Evolutionary conservation across 768 basidiomycete species (phyloP).

Genomic region (Harrya chromipes): DNA sequence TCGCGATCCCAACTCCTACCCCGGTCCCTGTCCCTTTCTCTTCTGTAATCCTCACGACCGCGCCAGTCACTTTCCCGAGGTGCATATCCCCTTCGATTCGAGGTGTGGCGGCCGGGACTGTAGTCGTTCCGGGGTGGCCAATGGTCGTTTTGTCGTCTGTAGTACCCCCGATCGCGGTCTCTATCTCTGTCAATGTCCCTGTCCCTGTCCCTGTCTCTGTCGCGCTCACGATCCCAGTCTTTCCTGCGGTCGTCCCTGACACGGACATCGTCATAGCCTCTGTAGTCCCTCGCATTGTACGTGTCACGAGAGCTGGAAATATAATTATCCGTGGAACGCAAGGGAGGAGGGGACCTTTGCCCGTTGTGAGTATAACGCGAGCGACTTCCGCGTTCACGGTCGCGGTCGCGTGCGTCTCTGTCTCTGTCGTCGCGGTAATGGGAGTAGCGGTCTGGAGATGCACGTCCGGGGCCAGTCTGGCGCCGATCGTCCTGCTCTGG

Average conservation of each 20-base stretch:
- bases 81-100: constrained; percentile 14
- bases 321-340: constrained; percentile 19
- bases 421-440: constrained; percentile 26
- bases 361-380: constrained; percentile 14
- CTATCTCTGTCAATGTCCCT: constrained; percentile 16
- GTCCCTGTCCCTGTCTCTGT: constrained; percentile 14
- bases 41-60: constrained; percentile 22
- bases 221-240: constrained; percentile 25
- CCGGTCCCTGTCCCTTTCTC: constrained; percentile 19
- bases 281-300: constrained; percentile 19
- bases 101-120: constrained; percentile 11
- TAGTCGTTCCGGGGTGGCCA: constrained; percentile 20
- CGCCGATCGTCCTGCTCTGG: constrained; percentile 27
- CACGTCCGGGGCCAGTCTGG: constrained; percentile 12
- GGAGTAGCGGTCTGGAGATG: constrained; percentile 25
- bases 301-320: constrained; percentile 14
- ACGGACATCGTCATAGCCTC: constrained; percentile 19
- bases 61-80: constrained; percentile 18
- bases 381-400: constrained; percentile 13
- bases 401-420: constrained; percentile 19
- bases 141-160: constrained; percentile 15
- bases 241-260: constrained; percentile 22
- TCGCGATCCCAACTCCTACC: constrained; percentile 24
- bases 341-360: constrained; percentile 13
- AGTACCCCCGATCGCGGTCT: constrained; percentile 16